These are phyloP conservation scores for Microcos paniculata DNA, from an alignment of 345 rosid genomes.

Conservation along the genomic window DNA sequence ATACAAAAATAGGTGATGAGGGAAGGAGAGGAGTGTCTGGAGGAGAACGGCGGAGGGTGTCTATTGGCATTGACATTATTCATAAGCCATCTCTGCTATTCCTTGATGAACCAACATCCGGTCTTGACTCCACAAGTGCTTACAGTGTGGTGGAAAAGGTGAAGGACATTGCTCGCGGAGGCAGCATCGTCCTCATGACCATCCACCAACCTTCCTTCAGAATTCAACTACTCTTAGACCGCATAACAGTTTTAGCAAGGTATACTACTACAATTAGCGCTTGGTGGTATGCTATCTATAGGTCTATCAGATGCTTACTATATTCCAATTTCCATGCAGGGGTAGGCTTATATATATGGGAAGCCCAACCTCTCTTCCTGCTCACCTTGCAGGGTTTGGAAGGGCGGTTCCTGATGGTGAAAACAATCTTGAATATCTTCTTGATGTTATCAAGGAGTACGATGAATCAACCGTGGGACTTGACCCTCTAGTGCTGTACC, in stretches of 20 bases:
- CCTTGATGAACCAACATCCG: conserved; percentile 91
- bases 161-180: conserved; percentile 69
- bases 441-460: conserved; percentile 73
- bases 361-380: conserved; percentile 28
- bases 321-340: not conserved
- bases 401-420: conserved; percentile 74
- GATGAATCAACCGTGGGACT: conserved; percentile 66
- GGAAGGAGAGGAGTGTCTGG: conserved; percentile 76
- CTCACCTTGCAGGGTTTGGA: conserved; percentile 60
- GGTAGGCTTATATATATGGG: conserved; percentile 19
- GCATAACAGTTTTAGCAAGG: conserved; percentile 19
- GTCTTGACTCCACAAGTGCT: conserved; percentile 83
- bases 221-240: conserved; percentile 18
- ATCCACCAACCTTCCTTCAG: conserved; percentile 25
- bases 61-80: conserved; percentile 79
- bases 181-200: conserved; percentile 54
- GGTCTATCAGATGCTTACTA: not conserved
- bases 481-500: conserved; percentile 60
- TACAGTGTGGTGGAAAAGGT: conserved; percentile 84
- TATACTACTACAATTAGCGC: not conserved
- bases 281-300: not conserved
- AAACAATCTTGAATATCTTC: conserved; percentile 69
- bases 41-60: conserved; percentile 73
- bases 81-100: conserved; percentile 78
- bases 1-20: conserved; percentile 72